Conservation (phyloP, 176 grass and related monocot species). For the Echinochloa phyllopogon region DNA sequence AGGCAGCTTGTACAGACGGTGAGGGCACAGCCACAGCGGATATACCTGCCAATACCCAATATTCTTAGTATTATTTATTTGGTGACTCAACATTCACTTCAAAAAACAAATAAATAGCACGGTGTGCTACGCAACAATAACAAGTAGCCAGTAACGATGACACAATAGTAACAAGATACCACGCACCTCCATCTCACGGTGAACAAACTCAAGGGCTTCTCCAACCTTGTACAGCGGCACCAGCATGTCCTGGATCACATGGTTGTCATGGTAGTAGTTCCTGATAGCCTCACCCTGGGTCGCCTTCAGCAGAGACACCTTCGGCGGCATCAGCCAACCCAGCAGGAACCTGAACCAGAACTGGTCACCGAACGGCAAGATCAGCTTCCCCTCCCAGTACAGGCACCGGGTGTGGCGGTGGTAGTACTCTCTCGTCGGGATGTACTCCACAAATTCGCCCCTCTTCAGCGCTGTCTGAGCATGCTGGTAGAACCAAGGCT, state of each 20-base stretch:
- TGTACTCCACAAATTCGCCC: constrained; percentile 97
- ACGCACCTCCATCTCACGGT: constrained; percentile 86
- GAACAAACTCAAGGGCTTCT: constrained; percentile 83
- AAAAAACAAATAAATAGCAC: background rate
- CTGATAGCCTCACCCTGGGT: constrained; percentile 90
- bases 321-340: constrained; percentile 95
- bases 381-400: constrained; percentile 98
- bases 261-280: constrained; percentile 97
- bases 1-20: constrained; percentile 90
- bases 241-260: constrained; percentile 95
- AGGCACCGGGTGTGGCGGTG: constrained; percentile 91
- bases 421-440: constrained; percentile 91
- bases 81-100: background rate
- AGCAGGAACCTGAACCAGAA: constrained; percentile 94
- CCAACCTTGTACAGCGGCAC: constrained; percentile 94
- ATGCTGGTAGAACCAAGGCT: constrained; percentile 97
- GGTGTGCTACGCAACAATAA: background rate
- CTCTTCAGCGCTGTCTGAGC: constrained; percentile 77
- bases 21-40: constrained; percentile 90
- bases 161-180: background rate
- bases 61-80: background rate
- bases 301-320: constrained; percentile 94
- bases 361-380: constrained; percentile 88
- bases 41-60: constrained; percentile 60
- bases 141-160: background rate